A percentile compares a stretch with the other conserved stretches of the same genome.
phyloP scores from a whole-genome alignment of 345 rosid species.

The Gossypium turneri region DNA sequence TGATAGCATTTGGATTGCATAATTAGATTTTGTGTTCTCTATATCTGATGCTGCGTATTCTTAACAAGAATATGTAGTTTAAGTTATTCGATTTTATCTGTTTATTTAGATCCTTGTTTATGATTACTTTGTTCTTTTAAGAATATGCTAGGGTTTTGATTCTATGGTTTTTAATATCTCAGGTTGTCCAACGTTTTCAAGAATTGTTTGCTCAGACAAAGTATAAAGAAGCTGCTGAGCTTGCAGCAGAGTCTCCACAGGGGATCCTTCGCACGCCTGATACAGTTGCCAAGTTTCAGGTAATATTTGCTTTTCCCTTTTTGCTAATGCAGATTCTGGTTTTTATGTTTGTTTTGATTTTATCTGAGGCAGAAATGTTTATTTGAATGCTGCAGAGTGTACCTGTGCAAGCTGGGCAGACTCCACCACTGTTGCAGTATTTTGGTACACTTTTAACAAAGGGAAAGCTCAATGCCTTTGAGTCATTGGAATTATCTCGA shows the following conservation, averaged over 20 bases:
- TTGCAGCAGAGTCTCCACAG: constrained; percentile 98
- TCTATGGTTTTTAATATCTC: constrained; percentile 25
- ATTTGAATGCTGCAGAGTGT: constrained; percentile 65
- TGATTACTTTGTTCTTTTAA: background rate
- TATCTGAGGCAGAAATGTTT: background rate
- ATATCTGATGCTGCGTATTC: background rate
- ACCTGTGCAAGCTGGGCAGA: constrained; percentile 97
- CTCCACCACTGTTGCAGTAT: constrained; percentile 94
- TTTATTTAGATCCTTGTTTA: constrained; percentile 4
- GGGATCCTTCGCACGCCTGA: constrained; percentile 96
- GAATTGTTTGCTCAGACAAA: constrained; percentile 94
- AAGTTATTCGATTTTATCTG: constrained; percentile 1
- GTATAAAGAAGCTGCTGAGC: constrained; percentile 99
- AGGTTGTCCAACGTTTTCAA: constrained; percentile 99
- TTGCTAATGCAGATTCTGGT: background rate
- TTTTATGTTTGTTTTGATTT: constrained; percentile 9
- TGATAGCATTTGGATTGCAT: background rate
- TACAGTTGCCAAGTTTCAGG: constrained; percentile 91
- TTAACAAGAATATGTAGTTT: background rate
- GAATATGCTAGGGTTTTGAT: constrained; percentile 5
- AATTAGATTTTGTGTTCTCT: background rate
- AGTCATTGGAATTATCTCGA: constrained; percentile 94
- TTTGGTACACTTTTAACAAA: constrained; percentile 93
- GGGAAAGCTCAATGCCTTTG: constrained; percentile 96
- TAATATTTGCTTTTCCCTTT: constrained; percentile 18